Base-by-base conservation (phyloP, 1,139 yeast species). In the Zygosaccharomyces sapae region DNA sequence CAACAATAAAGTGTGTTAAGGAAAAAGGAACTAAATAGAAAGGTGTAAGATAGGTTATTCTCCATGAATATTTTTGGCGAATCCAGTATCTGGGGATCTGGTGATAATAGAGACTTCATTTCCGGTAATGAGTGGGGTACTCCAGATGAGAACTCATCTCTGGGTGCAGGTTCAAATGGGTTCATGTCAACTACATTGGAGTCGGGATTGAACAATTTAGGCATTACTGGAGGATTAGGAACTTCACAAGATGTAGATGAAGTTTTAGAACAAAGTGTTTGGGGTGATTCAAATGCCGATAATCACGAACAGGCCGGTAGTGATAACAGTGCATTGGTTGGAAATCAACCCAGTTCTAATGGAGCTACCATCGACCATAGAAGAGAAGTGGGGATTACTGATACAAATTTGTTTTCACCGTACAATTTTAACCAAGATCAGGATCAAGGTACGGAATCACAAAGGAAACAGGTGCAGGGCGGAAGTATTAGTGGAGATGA, bases 61-160 rank as follows among this genome's bases (percentile, higher is more conserved):
- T 37, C 12, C 27, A 44, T 49, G 50, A 43, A 43, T 27, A 27
- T 42, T n/a, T 37, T 40, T 35, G 46, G 41, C 12, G 53, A 49
- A 12, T 38, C 47, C 33, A 53, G 44, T 44, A 52, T 53, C 9
- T 53, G 55, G 55, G 45, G 35, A 16, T 30, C 48, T n/a, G 42
- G 38, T 16, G 40, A 30, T 31, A 38, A 44, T 7, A 37, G 41
- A n/a, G 40, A 31, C 16, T 18, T 34, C 29, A 30, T 25, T 22
- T 16, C 41, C 34, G 20, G 43, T 20, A 48, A 46, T 29, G 54
- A 48, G 33, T 51, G 55, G 55, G 42, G 43, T 6, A 38, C 48
- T 10, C 35, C 34, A n/a, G 47, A 31, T 12, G 24, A 22, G 25
- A 37, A 22, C n/a, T 34, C 35, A 3, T 16, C 46, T 10, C 30